Conservation (phyloP, 2,329 filamentous ascomycete species). For the Cordyceps farinosa region DNA sequence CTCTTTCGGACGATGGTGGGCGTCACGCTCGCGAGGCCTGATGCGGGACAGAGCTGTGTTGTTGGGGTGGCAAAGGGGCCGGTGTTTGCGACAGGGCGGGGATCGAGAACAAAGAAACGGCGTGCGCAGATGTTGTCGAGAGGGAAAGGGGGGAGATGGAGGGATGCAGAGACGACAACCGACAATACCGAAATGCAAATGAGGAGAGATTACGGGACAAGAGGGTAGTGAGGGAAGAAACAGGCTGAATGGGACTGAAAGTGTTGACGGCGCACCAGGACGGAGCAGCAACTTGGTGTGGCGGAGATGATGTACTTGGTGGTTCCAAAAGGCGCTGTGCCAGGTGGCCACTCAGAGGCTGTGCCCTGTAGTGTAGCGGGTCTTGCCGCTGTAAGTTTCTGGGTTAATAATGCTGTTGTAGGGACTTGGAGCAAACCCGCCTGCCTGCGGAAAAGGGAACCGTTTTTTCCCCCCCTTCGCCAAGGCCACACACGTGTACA, state of each 20-base stretch:
- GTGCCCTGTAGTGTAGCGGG: not conserved
- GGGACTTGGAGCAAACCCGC: not conserved
- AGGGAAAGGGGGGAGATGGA: not conserved
- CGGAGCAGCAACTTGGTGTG: not conserved
- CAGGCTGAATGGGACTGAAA: not conserved
- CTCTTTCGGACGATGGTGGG: too few species aligned
- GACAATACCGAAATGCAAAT: too few species aligned
- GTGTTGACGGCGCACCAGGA: not conserved
- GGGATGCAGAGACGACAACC: not conserved
- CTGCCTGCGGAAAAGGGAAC: not conserved
- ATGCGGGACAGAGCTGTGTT: not conserved
- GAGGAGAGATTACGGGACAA: too few species aligned
- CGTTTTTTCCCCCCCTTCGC: not conserved
- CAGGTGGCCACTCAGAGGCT: not conserved
- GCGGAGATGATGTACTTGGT: too few species aligned
- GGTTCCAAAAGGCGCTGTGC: not conserved
- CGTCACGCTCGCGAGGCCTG: not conserved
- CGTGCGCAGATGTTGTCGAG: not conserved
- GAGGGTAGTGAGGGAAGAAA: not conserved
- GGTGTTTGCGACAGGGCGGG: not conserved
- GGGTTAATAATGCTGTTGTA: not conserved
- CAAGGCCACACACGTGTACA: not conserved
- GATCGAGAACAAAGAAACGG: not conserved
- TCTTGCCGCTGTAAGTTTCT: not conserved
- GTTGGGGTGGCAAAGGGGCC: not conserved